Base-by-base conservation (phyloP, 495 filamentous ascomycete species). In the Xylaria acuta region DNA sequence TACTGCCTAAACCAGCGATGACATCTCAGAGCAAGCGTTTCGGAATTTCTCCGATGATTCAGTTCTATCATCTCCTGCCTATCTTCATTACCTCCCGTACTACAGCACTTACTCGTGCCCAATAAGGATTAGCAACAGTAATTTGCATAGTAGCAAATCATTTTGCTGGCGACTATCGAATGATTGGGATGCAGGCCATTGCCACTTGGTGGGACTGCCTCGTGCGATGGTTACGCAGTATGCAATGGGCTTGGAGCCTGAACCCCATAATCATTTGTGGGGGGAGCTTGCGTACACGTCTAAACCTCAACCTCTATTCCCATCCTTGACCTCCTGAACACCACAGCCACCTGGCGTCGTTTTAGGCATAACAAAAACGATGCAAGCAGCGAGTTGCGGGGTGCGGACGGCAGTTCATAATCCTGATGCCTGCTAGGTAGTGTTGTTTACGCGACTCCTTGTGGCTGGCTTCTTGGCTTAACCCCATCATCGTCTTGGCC, bases 81-180 rank as follows among this genome's bases (percentile, higher is more conserved):
- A 71, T 71, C 69, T 45, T 64, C 56, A 70, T 71, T 67, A 66
- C 49, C 60, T 64, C 56, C 27, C 36, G 69, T 54, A 40, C 22
- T 56, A 43, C 45, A n/a, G 0, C 14, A 59, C 54, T 60, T 36
- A 36, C 25, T 60, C 58, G 58, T 64, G 59, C 41, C 47, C 34
- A 64, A 71, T 40, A 34, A 71, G 34, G 69, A 62, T 45, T 32
- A 47, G 45, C 59, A 56, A 56, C 34, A 60, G 41, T 64, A 43
- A 53, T 64, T 43, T 38, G 4, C 34, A 7, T 45, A 27, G 32
- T 45, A 34, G 43, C 36, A 36, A n/a, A 53, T 54, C 69, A 38
- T 69, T 16, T 38, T 41, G 12, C 27, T 70, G 34, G 54, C 5
- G 27, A 41, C 53, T 47, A 43, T 22, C 58, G 20, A 58, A 65